Evolutionary conservation across 768 basidiomycete genomes (phyloP).

Genomic region (Kwoniella heveanensis): DNA sequence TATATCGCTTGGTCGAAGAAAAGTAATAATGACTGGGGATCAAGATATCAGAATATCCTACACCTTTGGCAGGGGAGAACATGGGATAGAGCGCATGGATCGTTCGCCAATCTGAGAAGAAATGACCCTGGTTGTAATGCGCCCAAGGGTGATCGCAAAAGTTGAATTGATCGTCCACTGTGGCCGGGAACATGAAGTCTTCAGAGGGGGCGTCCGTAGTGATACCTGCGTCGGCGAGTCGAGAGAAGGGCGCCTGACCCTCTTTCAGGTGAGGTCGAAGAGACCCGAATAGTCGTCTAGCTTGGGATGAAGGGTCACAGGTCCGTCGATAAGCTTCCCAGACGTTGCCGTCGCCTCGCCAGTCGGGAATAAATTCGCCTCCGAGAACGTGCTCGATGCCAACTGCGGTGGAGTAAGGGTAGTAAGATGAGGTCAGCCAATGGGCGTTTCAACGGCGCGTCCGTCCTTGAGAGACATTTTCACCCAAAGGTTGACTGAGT

Average conservation of each 20-base stretch:
- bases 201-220: slow-evolving; percentile 50
- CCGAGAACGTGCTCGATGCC: slow-evolving; percentile 66
- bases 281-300: slow-evolving; percentile 80
- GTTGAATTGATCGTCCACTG: slow-evolving; percentile 69
- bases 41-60: slow-evolving; percentile 83
- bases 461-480: too few relatives aligned
- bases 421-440: slow-evolving; percentile 4
- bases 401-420: slow-evolving; percentile 48
- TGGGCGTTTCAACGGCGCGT: too few relatives aligned
- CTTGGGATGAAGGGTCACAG: slow-evolving; percentile 74
- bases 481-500: too few relatives aligned
- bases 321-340: slow-evolving; percentile 97
- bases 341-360: slow-evolving; percentile 75
- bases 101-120: slow-evolving; percentile 94
- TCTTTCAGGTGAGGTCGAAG: slow-evolving; percentile 61
- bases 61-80: slow-evolving; percentile 85
- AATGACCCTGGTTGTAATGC: slow-evolving; percentile 86
- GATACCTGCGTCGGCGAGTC: slow-evolving; percentile 56
- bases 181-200: slow-evolving; percentile 68
- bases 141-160: slow-evolving; percentile 82
- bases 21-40: slow-evolving; percentile 98
- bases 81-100: slow-evolving; percentile 88
- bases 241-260: slow-evolving; percentile 53
- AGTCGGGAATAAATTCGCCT: slow-evolving; percentile 73
- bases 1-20: slow-evolving; percentile 75